A percentile compares a stretch with the other conserved stretches of the same genome.
These are phyloP conservation scores for Monilinia laxa DNA, from an alignment of 2,329 filamentous ascomycete genomes.

Conservation along the genomic window DNA sequence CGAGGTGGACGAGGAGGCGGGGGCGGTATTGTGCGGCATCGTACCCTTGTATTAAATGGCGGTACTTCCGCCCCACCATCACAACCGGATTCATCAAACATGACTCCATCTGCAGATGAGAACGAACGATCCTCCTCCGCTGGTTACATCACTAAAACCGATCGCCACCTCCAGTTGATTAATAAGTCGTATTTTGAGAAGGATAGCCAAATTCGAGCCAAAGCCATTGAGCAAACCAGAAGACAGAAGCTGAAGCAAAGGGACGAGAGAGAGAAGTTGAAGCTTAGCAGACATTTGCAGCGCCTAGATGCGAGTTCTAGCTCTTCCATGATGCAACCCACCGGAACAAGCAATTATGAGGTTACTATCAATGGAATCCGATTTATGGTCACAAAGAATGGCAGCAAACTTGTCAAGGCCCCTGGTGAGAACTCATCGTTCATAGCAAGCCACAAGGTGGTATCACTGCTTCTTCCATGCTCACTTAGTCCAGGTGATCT, in stretches of 20 bases:
- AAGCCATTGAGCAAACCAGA: slow-evolving; percentile 70
- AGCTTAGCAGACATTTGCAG: slow-evolving; percentile 51
- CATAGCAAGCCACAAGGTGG: slow-evolving; percentile 24
- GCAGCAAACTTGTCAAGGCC: slow-evolving; percentile 77
- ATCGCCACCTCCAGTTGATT: slow-evolving; percentile 79
- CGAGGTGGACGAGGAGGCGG: slow-evolving; percentile 42
- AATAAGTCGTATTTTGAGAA: slow-evolving; percentile 77
- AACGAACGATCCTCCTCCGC: slow-evolving; percentile 33
- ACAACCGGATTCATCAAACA: slow-evolving; percentile 23
- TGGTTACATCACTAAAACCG: slow-evolving; percentile 70
- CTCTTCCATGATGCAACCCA: slow-evolving; percentile 17
- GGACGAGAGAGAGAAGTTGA: slow-evolving; percentile 59
- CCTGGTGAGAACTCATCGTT: slow-evolving; percentile 54
- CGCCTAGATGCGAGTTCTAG: slow-evolving; percentile 39
- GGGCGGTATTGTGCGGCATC: slow-evolving; percentile 50
- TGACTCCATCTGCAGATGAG: slow-evolving; percentile 28
- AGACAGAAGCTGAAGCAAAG: slow-evolving; percentile 55
- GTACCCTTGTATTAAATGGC: slow-evolving; percentile 64
- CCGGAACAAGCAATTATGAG: slow-evolving; percentile 52
- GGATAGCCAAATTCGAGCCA: slow-evolving; percentile 64
- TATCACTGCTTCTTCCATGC: slow-evolving; percentile 26
- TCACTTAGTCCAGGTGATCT: slow-evolving; percentile 52
- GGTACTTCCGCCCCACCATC: slow-evolving; percentile 27
- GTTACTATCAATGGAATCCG: slow-evolving; percentile 69
- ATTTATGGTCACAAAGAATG: slow-evolving; percentile 71